Conservation (phyloP, 345 rosid genomes). For the Gossypium ekmanianum region DNA sequence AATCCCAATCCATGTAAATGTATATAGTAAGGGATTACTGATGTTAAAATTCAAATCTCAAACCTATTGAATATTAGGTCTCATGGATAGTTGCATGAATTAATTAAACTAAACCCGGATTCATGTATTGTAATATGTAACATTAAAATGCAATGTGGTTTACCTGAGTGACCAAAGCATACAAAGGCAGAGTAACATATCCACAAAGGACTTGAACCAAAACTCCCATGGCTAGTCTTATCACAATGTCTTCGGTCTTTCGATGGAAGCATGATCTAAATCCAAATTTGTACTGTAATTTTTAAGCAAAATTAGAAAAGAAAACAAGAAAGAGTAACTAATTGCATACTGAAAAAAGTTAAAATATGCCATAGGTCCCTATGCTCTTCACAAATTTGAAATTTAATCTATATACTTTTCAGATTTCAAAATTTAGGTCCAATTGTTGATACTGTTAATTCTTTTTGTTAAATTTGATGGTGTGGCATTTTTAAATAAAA, state of each 20-base stretch:
- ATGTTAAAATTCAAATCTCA: too few species aligned
- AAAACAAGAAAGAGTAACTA: background rate
- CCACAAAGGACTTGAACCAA: conserved; percentile 50
- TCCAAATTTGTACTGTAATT: conserved; percentile 54
- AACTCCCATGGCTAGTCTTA: conserved; percentile 43
- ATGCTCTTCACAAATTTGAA: too few species aligned
- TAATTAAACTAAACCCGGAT: background rate
- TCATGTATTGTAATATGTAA: background rate
- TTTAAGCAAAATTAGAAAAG: background rate
- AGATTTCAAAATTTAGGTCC: too few species aligned
- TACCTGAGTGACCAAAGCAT: conserved; percentile 66
- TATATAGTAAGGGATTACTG: too few species aligned
- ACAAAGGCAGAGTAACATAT: conserved; percentile 60
- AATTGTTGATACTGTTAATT: too few species aligned
- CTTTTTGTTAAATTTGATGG: too few species aligned
- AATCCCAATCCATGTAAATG: too few species aligned
- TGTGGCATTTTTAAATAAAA: too few species aligned
- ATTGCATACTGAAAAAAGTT: background rate
- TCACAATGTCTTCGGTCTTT: conserved; percentile 37
- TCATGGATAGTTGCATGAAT: background rate
- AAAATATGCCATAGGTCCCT: too few species aligned
- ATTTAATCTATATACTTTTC: too few species aligned
- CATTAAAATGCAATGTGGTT: background rate
- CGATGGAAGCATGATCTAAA: conserved; percentile 56
- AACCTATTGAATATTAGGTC: background rate